Conservation (phyloP, 2,329 filamentous ascomycete genomes). For the Aspergillus pseudoglaucus region DNA sequence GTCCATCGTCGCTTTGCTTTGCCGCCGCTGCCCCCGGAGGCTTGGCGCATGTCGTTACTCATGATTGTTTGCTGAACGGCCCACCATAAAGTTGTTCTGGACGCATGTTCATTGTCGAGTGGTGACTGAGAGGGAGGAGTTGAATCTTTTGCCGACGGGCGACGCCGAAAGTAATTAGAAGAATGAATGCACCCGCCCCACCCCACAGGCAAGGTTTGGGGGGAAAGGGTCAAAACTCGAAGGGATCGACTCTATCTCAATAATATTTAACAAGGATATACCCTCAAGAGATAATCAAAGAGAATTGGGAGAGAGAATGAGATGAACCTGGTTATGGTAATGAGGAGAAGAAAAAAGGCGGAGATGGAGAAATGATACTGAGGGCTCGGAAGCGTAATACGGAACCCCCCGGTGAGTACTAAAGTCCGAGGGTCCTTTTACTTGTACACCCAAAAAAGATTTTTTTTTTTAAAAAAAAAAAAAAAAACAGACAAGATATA, state of each 20-base stretch:
- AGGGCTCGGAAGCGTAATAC: not conserved
- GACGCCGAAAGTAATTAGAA: constrained; percentile 1
- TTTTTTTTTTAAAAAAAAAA: too few species aligned
- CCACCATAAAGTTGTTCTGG: constrained; percentile 14
- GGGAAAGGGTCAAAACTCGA: not conserved
- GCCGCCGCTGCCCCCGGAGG: constrained; percentile 20
- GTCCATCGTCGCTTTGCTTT: constrained; percentile 26
- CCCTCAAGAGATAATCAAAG: not conserved
- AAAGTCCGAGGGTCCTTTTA: too few species aligned
- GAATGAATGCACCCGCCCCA: not conserved
- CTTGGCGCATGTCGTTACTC: constrained; percentile 28
- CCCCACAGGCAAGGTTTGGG: constrained; percentile 1
- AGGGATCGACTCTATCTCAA: not conserved
- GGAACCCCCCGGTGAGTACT: not conserved
- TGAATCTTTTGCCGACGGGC: constrained; percentile 26
- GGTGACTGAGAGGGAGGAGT: constrained; percentile 11
- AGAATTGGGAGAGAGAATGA: not conserved
- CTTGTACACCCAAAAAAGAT: too few species aligned
- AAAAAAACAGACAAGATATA: too few species aligned
- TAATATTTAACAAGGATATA: not conserved
- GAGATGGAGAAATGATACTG: not conserved
- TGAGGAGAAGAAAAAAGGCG: not conserved
- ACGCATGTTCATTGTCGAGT: constrained; percentile 24
- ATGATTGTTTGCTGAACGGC: constrained; percentile 23
- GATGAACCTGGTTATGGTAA: not conserved